Evolutionary conservation across 495 filamentous ascomycete species (phyloP), one percentile per base, ranked within the genome.

Genomic region (Thermothielavioides terrestris): DNA sequence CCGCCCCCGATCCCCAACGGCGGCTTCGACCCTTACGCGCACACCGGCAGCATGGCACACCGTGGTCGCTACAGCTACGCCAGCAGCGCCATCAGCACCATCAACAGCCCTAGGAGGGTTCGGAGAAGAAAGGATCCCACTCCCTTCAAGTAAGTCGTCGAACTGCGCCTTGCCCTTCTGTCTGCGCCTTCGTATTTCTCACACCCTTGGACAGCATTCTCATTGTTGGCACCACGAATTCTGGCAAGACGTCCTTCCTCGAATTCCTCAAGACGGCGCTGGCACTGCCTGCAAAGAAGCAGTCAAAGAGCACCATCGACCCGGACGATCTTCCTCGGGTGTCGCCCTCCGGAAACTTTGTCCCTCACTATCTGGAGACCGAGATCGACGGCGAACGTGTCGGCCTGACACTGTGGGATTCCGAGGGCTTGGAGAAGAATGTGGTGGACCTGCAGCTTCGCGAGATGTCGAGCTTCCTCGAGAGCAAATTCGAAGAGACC

Each of bases 401-500:
- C 42, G 92, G 94, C 12, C 69, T 98, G 52, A 97, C 92, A 4
- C 71, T 98, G 22, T 97, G 91, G 92, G 92, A 98, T 59, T 96
- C 92, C 12, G 81, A 86, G 55, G 92, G 92, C 1, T 69, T 98
- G 46, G 91, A 98, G 71, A 89, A 86, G 76, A 88, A 86, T 64
- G 79, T 95, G 22, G 89, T 94, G 37, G 92, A 96, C 66, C 74
- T 97, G 42, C 92, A 98, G 68, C 72, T 98, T 50, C 85, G 90
- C 44, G 88, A 90, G 53, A 89, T 95, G 67, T 82, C 85, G 22
- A 78, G 83, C 11, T 98, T 98, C 73, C 72, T 98, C 46, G 92
- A 98, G 71, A 90, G 85, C 67, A 98, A 97, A 65, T 98, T 98
- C 54, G 90, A 97, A 65, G 94, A 98, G 62, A 97, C 92, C 0